Evolutionary conservation across 805 yeast species (phyloP), one percentile per base, ranked within the genome.

Genomic region (Cyberlindnera saturnus): DNA sequence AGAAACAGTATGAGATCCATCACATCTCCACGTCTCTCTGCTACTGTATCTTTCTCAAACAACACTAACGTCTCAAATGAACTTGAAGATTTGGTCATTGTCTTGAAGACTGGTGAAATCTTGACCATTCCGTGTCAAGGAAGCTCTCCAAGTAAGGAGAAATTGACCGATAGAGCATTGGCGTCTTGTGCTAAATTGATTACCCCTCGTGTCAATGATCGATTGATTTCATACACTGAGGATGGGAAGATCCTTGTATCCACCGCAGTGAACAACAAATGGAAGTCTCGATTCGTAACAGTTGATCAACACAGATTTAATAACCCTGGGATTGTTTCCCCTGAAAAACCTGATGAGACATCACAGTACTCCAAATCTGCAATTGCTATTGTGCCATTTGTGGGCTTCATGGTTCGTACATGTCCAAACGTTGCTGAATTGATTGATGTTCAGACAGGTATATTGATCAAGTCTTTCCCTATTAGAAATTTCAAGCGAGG

Each of bases 401-500:
- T 84, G 32, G 90, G 91, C 17, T 79, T 85, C 84, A 66, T 82
- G 39, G 73, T 85, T 6, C 64, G 82, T 35, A 83, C 86, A 1
- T 67, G 69, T 39, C 74, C 75, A 14, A 59, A 67, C 13, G 63
- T 60, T 31, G 86, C 88, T 1, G 87, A 85, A 50, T 62, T 84
- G 48, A 73, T 85, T 42, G 96, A 88, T 65, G 79, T 82, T 32
- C 89, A 82, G 57, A 79, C 90, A 0, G 96, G 96, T 6, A 78
- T 81, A 0, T 63, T 85, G 32, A 66, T 88, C 41, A 78, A 77
- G 49, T 73, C 69, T 34, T 74, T 86, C 52, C 63, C 70, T 26
- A 75, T 88, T 37, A 86, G 82, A 0, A 74, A 74, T 32, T 81
- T 79, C 65, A 78, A 77, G 33, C 49, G 43, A 3, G 74, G 74